Evolutionary conservation across 257 asterid species (phyloP).

Genomic region (Capsicum rhomboideum): DNA sequence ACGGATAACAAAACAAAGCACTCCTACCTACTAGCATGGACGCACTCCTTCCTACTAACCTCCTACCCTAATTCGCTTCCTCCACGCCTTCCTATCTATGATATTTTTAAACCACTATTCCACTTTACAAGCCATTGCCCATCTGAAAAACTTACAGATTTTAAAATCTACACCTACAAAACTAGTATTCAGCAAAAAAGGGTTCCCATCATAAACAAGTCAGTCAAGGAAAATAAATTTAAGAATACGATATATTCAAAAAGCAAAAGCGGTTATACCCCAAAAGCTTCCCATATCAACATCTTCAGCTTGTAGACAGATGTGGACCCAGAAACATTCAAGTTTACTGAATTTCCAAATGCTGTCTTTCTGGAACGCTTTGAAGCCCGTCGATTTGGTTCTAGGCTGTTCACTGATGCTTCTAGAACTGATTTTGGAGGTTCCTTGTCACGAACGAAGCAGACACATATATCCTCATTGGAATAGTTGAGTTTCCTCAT

Average conservation of each 20-base stretch:
- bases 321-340: slow-evolving; percentile 82
- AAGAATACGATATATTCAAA: background rate
- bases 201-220: background rate
- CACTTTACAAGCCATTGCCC: background rate
- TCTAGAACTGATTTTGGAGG: slow-evolving; percentile 92
- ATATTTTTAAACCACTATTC: background rate
- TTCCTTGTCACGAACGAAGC: slow-evolving; percentile 78
- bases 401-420: slow-evolving; percentile 60
- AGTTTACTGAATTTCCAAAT: slow-evolving; percentile 69
- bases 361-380: slow-evolving; percentile 87
- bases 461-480: slow-evolving; percentile 83
- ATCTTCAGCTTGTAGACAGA: slow-evolving; percentile 88
- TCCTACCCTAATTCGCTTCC: no score
- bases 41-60: no score
- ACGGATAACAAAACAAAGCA: no score
- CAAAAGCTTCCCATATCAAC: slow-evolving; percentile 99
- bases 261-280: slow-evolving; percentile 41
- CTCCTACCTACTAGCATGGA: no score
- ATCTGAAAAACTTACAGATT: background rate
- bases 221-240: background rate
- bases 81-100: no score
- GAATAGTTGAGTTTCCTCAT: slow-evolving; percentile 74
- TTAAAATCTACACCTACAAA: background rate
- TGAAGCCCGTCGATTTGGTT: slow-evolving; percentile 81
- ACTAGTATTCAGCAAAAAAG: background rate